Evolutionary conservation across 2,329 filamentous ascomycete genomes (phyloP).

Genomic region (Pestalotiopsis sp.): DNA sequence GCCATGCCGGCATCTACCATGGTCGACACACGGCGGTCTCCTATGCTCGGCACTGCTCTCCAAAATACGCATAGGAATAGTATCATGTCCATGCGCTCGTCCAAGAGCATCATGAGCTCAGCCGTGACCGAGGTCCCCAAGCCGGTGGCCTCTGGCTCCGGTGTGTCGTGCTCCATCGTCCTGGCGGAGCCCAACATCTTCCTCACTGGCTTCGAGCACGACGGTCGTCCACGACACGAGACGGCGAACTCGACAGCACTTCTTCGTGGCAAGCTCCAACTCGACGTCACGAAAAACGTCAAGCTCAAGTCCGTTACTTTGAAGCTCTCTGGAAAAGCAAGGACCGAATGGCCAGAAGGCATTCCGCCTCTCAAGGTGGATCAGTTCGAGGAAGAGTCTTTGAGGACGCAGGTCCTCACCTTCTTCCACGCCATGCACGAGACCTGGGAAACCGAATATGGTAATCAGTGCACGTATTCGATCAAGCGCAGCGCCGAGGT

Average conservation of each 20-base stretch:
- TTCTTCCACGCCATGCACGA: slow-evolving; percentile 84
- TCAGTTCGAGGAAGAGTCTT: slow-evolving; percentile 78
- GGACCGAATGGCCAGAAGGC: slow-evolving; percentile 95
- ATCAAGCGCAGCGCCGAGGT: slow-evolving; percentile 43
- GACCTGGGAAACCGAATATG: slow-evolving; percentile 62
- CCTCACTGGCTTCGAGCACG: slow-evolving; percentile 76
- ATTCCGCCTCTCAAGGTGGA: slow-evolving; percentile 87
- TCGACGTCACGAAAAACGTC: slow-evolving; percentile 83
- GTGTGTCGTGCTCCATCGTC: slow-evolving; percentile 72
- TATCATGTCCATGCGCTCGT: slow-evolving; percentile 51
- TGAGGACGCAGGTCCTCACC: slow-evolving; percentile 85
- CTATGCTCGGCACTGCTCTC: slow-evolving; percentile 24
- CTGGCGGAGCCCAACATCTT: slow-evolving; percentile 82
- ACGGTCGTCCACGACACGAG: slow-evolving; percentile 56
- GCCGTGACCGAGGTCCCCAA: slow-evolving; percentile 63
- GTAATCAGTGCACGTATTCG: slow-evolving; percentile 63
- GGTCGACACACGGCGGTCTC: slow-evolving; percentile 31
- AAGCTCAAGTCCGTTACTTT: slow-evolving; percentile 93
- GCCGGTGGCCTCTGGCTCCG: slow-evolving; percentile 78
- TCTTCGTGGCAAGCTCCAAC: slow-evolving; percentile 78
- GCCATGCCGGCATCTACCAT: slow-evolving; percentile 27
- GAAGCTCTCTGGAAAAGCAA: slow-evolving; percentile 81
- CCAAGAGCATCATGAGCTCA: slow-evolving; percentile 54
- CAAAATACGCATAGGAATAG: slow-evolving; percentile 47
- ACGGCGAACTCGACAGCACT: slow-evolving; percentile 73